Conservation (phyloP, 2,329 filamentous ascomycete genomes). For the Arthroderma sp. region DNA sequence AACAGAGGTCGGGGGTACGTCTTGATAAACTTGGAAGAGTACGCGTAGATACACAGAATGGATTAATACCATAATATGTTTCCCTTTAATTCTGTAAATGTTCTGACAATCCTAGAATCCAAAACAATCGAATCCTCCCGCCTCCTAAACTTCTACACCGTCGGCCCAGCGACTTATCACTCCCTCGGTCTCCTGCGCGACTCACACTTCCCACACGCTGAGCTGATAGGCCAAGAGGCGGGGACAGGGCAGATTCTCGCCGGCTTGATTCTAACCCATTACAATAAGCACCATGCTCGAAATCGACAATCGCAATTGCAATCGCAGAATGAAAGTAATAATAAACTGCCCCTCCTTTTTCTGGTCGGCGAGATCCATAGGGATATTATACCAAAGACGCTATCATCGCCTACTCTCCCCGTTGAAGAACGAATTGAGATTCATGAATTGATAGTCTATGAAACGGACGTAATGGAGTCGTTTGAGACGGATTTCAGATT, state of each 20-base stretch:
- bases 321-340: conserved; percentile 3
- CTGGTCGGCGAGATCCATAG: conserved; percentile 79
- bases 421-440: conserved; percentile 47
- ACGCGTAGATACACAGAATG: no score
- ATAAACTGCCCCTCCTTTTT: conserved; percentile 56
- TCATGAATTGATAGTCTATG: conserved; percentile 72
- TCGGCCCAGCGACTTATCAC: conserved; percentile 43
- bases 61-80: background rate
- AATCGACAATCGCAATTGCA: conserved; percentile 16
- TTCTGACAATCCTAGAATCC: background rate
- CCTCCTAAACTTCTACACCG: conserved; percentile 29
- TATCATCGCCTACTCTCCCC: conserved; percentile 47
- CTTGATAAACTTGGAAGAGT: background rate
- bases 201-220: conserved; percentile 36
- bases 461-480: conserved; percentile 66
- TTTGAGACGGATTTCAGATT: conserved; percentile 56
- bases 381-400: conserved; percentile 74
- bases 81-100: background rate
- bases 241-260: conserved; percentile 76
- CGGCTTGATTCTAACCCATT: conserved; percentile 64
- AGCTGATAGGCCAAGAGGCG: conserved; percentile 62
- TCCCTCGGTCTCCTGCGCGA: conserved; percentile 46
- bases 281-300: conserved; percentile 32
- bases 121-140: conserved; percentile 12
- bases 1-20: conserved; percentile 19